These are phyloP conservation scores for Neurospora sublineolata DNA, from an alignment of 495 filamentous ascomycete genomes.

Conservation along the genomic window DNA sequence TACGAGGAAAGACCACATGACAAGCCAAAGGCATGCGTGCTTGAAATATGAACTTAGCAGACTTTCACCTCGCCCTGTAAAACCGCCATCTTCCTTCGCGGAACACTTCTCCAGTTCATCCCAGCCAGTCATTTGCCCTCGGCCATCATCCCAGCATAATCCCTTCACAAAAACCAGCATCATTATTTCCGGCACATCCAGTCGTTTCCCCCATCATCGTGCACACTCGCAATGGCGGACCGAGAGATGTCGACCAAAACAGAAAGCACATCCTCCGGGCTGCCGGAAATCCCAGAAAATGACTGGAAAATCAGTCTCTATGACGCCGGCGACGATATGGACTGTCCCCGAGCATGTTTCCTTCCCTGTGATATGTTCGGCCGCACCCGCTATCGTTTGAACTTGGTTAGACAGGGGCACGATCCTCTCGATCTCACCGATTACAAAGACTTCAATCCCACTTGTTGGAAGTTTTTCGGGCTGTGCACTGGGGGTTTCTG, in stretches of 20 bases:
- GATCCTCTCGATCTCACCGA: constrained; percentile 12
- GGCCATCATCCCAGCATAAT: not conserved
- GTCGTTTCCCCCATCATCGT: not conserved
- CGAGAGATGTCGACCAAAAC: not conserved
- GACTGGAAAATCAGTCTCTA: constrained; percentile 12
- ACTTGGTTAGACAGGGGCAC: constrained; percentile 1
- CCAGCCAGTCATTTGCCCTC: not conserved
- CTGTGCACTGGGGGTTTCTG: constrained; percentile 8
- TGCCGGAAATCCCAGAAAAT: not conserved
- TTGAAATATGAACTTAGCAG: not conserved
- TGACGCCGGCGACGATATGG: constrained; percentile 10
- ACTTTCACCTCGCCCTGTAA: not conserved
- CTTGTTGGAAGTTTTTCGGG: constrained; percentile 11
- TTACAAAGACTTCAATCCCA: constrained; percentile 11
- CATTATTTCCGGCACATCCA: not conserved
- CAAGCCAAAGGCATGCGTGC: not conserved
- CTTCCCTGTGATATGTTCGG: constrained; percentile 15
- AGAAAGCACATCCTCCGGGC: not conserved
- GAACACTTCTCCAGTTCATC: not conserved
- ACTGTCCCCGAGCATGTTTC: constrained; percentile 14
- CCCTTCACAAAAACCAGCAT: not conserved
- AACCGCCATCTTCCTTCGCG: not conserved
- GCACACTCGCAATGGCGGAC: not conserved
- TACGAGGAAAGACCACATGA: not conserved
- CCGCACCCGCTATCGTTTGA: constrained; percentile 12